Base-by-base conservation (phyloP, 768 basidiomycete genomes). In the Calvatia gigantea region DNA sequence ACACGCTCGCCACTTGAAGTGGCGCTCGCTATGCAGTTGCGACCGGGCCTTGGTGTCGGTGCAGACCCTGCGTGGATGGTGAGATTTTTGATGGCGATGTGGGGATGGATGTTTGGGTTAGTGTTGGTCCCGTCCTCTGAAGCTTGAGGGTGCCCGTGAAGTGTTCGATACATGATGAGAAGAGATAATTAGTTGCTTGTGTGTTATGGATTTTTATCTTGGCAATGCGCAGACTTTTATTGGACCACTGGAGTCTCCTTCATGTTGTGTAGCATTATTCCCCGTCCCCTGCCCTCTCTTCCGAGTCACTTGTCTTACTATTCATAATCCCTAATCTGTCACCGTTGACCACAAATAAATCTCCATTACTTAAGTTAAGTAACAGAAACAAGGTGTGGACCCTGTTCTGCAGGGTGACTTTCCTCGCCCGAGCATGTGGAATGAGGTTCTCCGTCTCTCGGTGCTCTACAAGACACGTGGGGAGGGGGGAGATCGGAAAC, bases 21-120 rank as follows among this genome's bases (percentile, higher is more conserved):
- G 43, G 88, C 86, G 15, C 78, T 91, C 5, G 86, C 86, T 41
- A 85, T 90, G 86, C 88, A 90, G 67, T 76, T 89, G 45, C 78
- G 86, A 28, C 87, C 86, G 4, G 86, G 87, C 1, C 69, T 89
- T 19, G 87, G 87, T 33, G 68, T 79, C 9, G 84, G 86, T 37
- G 84, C 87, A 9, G 88, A 90, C 62, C 78, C 86, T 5, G 87
- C 87, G 33, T 90, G 86, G 86, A 80, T 89, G 75, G 85, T 90
- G 46, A 73, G 87, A 57, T 90, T 88, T 65, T 68, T 90, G 69
- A 89, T 91, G 87, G 75, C 83, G 28, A 78, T 89, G 69, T 89
- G 87, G 66, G 88, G 87, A 21, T 90, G 88, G 88, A 75, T 90
- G 59, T 79, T 84, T 38, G 77, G 89, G 28, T 72, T 85, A 38